phyloP scores from a whole-genome alignment of 352 stramenopile species.

The Phytophthora brassicae region DNA sequence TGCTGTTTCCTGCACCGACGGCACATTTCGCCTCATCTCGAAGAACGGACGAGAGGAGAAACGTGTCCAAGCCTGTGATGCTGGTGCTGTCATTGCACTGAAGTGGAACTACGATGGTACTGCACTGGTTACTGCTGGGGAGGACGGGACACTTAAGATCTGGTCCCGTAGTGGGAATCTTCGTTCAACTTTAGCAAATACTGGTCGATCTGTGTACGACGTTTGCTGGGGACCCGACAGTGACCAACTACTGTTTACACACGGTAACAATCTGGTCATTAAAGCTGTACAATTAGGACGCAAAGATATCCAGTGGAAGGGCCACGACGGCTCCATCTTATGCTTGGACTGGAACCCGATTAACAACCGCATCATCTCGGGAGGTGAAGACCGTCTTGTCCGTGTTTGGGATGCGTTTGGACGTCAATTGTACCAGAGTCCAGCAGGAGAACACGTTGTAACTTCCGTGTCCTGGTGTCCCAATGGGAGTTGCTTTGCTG shows the following conservation, averaged over 20 bases:
- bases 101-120: slow-evolving; percentile 94
- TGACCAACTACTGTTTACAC: slow-evolving; percentile 89
- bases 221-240: slow-evolving; percentile 92
- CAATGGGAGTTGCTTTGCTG: slow-evolving; percentile 90
- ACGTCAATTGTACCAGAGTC: slow-evolving; percentile 88
- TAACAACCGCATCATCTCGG: slow-evolving; percentile 90
- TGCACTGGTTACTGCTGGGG: slow-evolving; percentile 87
- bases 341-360: slow-evolving; percentile 94
- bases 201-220: slow-evolving; percentile 81
- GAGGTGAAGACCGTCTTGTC: slow-evolving; percentile 93
- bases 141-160: slow-evolving; percentile 94
- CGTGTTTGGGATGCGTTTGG: slow-evolving; percentile 93
- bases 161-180: slow-evolving; percentile 89
- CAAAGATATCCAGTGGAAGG: slow-evolving; percentile 90
- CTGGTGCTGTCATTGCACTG: slow-evolving; percentile 87
- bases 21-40: slow-evolving; percentile 88
- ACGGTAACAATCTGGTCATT: slow-evolving; percentile 89
- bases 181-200: slow-evolving; percentile 85
- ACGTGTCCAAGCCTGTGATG: slow-evolving; percentile 78
- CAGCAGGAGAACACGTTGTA: slow-evolving; percentile 84
- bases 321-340: slow-evolving; percentile 89
- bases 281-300: slow-evolving; percentile 90
- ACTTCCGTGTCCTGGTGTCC: slow-evolving; percentile 92
- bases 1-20: slow-evolving; percentile 89
- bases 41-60: slow-evolving; percentile 93